Base-by-base conservation (phyloP, 176 grass and related monocot species). In the Raddia guianensis region DNA sequence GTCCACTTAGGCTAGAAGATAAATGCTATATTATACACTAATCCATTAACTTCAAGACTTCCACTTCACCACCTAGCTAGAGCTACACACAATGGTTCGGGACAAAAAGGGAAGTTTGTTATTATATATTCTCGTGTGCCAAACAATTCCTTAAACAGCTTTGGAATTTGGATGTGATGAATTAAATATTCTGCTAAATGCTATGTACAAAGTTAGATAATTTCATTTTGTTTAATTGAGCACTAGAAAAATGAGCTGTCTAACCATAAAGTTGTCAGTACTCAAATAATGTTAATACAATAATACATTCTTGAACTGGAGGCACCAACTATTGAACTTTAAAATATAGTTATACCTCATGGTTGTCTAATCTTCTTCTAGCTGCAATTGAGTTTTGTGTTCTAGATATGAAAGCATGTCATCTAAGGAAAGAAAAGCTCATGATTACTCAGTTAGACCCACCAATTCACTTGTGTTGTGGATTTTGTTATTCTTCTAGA, bases 261-360 rank as follows among this genome's bases (percentile, higher is more conserved):
- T 32, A 68, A 0, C 45, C 53, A 33, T 77, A 37, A n/a, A 12
- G 32, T 1, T n/a, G 32, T 66, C 65, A 12, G 8, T 49, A 9
- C 34, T 55, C 68, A 42, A 42, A 32, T 66, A 44, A 0, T 68
- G 77, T 16, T 68, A 55, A 80, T 15, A 49, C n/a, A 80, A 32
- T 55, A 55, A 80, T 15, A 49, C n/a, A 80, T 45, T 55, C 4
- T 67, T 80, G 49, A 42, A 54, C 49, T 32, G 33, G 12, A 32
- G 7, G 34, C 12, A 68, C 50, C 63, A 32, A 9, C 3, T 8
- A 59, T 59, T 57, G 11, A 8, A 18, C 57, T 68, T 70, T 9
- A 10, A 18, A 81, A 56, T 18, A 73, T 58, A 34, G 10, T 48
- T 72, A 58, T 54, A 18, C 13, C 18, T 42, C 55, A 70, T 49